Conservation (phyloP, 2,329 filamentous ascomycete species). For the Tolypocladium cylindrosporum region DNA sequence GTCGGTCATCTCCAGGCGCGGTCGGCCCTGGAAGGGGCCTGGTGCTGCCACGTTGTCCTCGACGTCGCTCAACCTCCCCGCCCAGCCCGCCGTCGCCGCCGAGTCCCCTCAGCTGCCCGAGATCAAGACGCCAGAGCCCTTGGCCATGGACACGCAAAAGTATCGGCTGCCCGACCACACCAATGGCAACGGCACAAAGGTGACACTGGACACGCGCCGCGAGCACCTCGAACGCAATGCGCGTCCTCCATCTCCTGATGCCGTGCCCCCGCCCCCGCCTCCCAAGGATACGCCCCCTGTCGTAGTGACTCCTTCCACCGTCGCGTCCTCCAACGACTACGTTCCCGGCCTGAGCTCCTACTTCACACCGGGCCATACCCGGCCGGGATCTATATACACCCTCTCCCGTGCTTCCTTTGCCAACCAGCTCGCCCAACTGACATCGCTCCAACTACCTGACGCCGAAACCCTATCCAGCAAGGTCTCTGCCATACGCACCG, state of each 20-base stretch:
- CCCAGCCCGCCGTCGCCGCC: constrained; percentile 13
- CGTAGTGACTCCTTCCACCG: constrained; percentile 12
- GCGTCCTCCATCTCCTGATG: constrained; percentile 25
- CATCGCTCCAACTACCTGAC: constrained; percentile 79
- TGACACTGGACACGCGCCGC: constrained; percentile 44
- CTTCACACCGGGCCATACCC: constrained; percentile 56
- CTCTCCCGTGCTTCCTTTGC: constrained; percentile 87
- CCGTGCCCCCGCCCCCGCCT: constrained; percentile 26
- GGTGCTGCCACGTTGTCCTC: constrained; percentile 25
- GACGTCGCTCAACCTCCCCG: constrained; percentile 15
- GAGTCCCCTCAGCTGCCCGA: constrained; percentile 35
- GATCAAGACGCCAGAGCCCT: constrained; percentile 37
- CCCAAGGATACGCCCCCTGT: constrained; percentile 30
- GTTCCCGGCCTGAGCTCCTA: constrained; percentile 46
- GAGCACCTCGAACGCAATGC: constrained; percentile 45
- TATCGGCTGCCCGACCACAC: constrained; percentile 63
- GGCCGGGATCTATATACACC: constrained; percentile 85
- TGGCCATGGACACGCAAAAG: constrained; percentile 64
- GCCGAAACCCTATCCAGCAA: constrained; percentile 73
- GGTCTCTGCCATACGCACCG: constrained; percentile 76
- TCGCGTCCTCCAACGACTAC: constrained; percentile 28
- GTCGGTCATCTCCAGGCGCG: constrained; percentile 50
- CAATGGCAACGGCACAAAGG: constrained; percentile 58
- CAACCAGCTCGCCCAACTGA: constrained; percentile 85
- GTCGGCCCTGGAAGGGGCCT: constrained; percentile 63